Base-by-base conservation (phyloP, 2,329 filamentous ascomycete genomes). In the Metarhizium sp. region DNA sequence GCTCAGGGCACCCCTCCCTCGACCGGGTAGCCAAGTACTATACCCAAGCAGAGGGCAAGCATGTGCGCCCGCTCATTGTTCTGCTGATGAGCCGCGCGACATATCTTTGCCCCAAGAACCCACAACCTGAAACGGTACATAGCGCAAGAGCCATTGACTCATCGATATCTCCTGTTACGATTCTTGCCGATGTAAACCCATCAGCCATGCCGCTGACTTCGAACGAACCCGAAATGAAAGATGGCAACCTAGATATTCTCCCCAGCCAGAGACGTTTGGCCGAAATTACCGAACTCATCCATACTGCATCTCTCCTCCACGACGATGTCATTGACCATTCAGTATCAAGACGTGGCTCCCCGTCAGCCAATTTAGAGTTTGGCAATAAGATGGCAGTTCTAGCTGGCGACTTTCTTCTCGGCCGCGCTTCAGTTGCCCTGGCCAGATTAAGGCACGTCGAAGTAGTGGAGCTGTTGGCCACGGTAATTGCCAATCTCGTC, bases 341-440 rank as follows among this genome's bases (percentile, higher is more conserved):
- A 1, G 79, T 89, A 46, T 87, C 91, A 11, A 84, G 94, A 55
- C 88, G 94, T 58, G 89, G 90, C 34, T 84, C 85, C 2, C 87
- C 90, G 7, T 95, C 90, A 2, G 94, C 94, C 36, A 99, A 99
- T 69, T 81, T 94, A 59, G 89, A 92, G 65, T 97, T 97, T 65
- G 94, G 94, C 60, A 99, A 99, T 77, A 99, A 99, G 73, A 97
- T 99, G 92, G 92, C 94, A 14, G 92, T 99, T 2, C 74, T 99
- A 61, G 94, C 94, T 0, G 94, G 94, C n/a, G 94, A 99, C 69
- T 99, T 99, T 67, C 76, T 99, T 48, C 80, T 99, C 2, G 92
- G 92, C 4, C 82, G 94, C 52, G 94, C 94, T 1, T 99, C 94
- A 0, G 92, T 97, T 6, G 92, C 92, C 6, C 80, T 99, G 46